These are phyloP conservation scores for Peronospora destructor DNA, from an alignment of 352 stramenopile genomes.

Conservation along the genomic window DNA sequence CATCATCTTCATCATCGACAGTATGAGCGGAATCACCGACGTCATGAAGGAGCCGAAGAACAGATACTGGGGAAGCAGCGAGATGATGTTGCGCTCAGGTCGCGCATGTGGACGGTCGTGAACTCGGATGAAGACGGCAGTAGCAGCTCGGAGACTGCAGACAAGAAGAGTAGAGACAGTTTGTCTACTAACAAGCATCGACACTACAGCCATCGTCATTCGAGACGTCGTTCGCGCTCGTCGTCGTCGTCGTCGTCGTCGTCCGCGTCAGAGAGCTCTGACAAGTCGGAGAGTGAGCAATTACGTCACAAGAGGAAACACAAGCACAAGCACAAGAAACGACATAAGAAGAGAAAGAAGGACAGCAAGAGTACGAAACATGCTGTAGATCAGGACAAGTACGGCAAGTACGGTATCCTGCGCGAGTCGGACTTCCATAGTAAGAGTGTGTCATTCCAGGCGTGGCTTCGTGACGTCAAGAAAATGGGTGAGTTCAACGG, in stretches of 20 bases:
- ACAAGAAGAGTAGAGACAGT: conserved; percentile 3
- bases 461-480: conserved; percentile 92
- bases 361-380: conserved; percentile 23
- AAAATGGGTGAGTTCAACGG: conserved; percentile 82
- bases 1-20: conserved; percentile 7
- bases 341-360: conserved; percentile 26
- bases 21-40: conserved; percentile 1
- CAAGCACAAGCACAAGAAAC: conserved; percentile 35
- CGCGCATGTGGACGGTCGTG: conserved; percentile 42
- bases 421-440: conserved; percentile 87
- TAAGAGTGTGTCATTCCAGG: conserved; percentile 90
- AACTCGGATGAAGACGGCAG: conserved; percentile 23
- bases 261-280: conserved; percentile 32
- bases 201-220: conserved; percentile 9
- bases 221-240: conserved; percentile 22
- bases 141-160: conserved; percentile 3
- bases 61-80: conserved; percentile 29
- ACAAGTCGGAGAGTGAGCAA: conserved; percentile 32
- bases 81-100: conserved; percentile 30
- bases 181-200: conserved; percentile 5
- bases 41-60: conserved; percentile 15
- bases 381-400: conserved; percentile 87
- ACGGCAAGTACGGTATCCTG: conserved; percentile 96
- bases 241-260: conserved; percentile 21
- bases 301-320: conserved; percentile 18